These are phyloP conservation scores for Annona cherimola DNA, from an alignment of 164 flowering plant species.

Conservation along the genomic window DNA sequence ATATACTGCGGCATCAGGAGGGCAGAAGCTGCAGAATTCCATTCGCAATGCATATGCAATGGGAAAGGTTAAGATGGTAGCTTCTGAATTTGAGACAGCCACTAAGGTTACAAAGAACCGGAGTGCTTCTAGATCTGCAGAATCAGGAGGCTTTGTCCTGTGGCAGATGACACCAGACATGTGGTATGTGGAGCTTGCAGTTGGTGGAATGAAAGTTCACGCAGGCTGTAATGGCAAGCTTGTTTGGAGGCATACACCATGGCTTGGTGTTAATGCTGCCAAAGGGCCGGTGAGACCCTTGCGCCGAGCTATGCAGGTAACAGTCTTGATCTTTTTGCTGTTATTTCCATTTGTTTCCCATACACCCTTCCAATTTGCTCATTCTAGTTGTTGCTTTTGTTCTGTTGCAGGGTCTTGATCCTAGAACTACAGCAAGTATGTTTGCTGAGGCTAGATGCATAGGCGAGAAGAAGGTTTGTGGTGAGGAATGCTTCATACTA, in stretches of 20 bases:
- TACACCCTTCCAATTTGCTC: background rate
- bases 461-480: slow-evolving; percentile 61
- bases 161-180: slow-evolving; percentile 73
- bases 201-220: slow-evolving; percentile 62
- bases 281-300: slow-evolving; percentile 69
- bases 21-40: slow-evolving; percentile 45
- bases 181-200: slow-evolving; percentile 75
- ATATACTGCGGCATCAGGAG: slow-evolving; percentile 58
- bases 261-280: slow-evolving; percentile 70
- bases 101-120: slow-evolving; percentile 46
- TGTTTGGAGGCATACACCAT: slow-evolving; percentile 69
- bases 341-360: background rate
- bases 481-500: slow-evolving; percentile 69
- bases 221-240: slow-evolving; percentile 65
- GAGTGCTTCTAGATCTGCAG: slow-evolving; percentile 42
- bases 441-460: slow-evolving; percentile 60
- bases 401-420: slow-evolving; percentile 55
- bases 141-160: slow-evolving; percentile 54
- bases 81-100: slow-evolving; percentile 56
- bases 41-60: slow-evolving; percentile 55
- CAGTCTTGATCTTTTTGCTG: background rate
- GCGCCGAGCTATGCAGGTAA: slow-evolving; percentile 67
- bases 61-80: slow-evolving; percentile 65
- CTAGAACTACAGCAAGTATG: slow-evolving; percentile 62
- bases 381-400: background rate